Evolutionary conservation across 352 stramenopile species (phyloP).

Genomic region (Globisporangium echinulatum): DNA sequence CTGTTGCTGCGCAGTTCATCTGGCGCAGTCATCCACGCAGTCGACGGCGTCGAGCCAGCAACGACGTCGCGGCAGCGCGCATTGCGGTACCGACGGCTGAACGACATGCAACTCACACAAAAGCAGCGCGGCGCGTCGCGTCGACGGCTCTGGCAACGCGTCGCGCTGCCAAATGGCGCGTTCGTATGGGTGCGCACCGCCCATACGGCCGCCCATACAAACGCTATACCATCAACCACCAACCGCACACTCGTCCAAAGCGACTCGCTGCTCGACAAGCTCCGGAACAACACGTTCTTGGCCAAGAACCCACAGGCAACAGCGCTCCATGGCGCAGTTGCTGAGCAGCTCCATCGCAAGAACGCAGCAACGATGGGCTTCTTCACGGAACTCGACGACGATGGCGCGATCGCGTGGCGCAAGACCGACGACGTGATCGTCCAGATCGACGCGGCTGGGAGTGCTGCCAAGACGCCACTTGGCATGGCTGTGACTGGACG

Average conservation of each 20-base stretch:
- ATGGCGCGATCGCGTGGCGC: slow-evolving; percentile 34
- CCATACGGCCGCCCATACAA: slow-evolving; percentile 17
- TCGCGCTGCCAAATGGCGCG: slow-evolving; percentile 40
- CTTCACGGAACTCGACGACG: slow-evolving; percentile 48
- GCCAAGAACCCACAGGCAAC: slow-evolving; percentile 40
- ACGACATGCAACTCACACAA: slow-evolving; percentile 64
- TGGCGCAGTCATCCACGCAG: slow-evolving; percentile 7
- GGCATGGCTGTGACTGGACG: neutral
- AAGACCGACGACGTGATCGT: slow-evolving; percentile 48
- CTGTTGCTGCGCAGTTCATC: slow-evolving; percentile 15
- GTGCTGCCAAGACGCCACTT: slow-evolving; percentile 10
- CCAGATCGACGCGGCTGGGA: slow-evolving; percentile 24
- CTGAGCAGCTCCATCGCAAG: slow-evolving; percentile 68
- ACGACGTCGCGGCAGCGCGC: slow-evolving; percentile 45
- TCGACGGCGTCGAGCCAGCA: slow-evolving; percentile 20
- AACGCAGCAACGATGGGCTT: slow-evolving; percentile 67
- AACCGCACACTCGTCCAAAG: neutral
- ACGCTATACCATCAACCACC: slow-evolving; percentile 4
- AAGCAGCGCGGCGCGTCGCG: slow-evolving; percentile 51
- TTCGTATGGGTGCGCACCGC: slow-evolving; percentile 65
- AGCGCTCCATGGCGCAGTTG: slow-evolving; percentile 35
- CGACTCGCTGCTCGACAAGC: slow-evolving; percentile 40
- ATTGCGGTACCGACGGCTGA: slow-evolving; percentile 50
- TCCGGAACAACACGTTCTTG: slow-evolving; percentile 55
- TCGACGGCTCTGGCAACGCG: slow-evolving; percentile 53